Conservation (phyloP, 2,329 filamentous ascomycete genomes). For the Paecilomyces fulvus region DNA sequence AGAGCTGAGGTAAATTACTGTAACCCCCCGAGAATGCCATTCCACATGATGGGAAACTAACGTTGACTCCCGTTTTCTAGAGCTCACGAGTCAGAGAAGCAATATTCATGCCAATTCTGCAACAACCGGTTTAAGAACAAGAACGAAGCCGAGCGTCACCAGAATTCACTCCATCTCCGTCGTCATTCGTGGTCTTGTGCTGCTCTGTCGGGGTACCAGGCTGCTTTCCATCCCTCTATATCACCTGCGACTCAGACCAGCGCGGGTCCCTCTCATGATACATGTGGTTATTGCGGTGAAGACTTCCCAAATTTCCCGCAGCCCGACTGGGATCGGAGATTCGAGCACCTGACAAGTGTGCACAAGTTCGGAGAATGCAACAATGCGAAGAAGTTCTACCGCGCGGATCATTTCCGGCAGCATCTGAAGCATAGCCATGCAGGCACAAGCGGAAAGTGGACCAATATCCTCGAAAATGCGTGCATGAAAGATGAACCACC, state of each 20-base stretch:
- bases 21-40: neutral
- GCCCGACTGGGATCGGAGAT: slow-evolving; percentile 78
- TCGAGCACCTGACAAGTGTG: slow-evolving; percentile 77
- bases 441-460: slow-evolving; percentile 96
- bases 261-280: slow-evolving; percentile 47
- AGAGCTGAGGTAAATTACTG: slow-evolving; percentile 64
- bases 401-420: slow-evolving; percentile 95
- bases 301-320: slow-evolving; percentile 71
- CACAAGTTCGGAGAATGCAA: slow-evolving; percentile 99
- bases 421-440: slow-evolving; percentile 97
- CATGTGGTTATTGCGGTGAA: slow-evolving; percentile 91
- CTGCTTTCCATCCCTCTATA: slow-evolving; percentile 78
- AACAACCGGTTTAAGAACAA: slow-evolving; percentile 98
- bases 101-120: slow-evolving; percentile 89
- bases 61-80: slow-evolving; percentile 38
- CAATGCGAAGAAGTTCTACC: slow-evolving; percentile 94
- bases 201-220: slow-evolving; percentile 64
- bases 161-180: slow-evolving; percentile 87
- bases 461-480: slow-evolving; percentile 91
- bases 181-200: slow-evolving; percentile 97
- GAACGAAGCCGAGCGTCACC: slow-evolving; percentile 92
- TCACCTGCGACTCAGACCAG: slow-evolving; percentile 27
- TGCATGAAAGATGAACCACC: slow-evolving; percentile 80
- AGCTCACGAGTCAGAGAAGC: slow-evolving; percentile 85
- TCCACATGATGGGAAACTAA: neutral